A percentile compares a stretch with the other conserved stretches of the same genome.
phyloP scores from a whole-genome alignment of 129 eudicot species.

The Calendula officinalis region DNA sequence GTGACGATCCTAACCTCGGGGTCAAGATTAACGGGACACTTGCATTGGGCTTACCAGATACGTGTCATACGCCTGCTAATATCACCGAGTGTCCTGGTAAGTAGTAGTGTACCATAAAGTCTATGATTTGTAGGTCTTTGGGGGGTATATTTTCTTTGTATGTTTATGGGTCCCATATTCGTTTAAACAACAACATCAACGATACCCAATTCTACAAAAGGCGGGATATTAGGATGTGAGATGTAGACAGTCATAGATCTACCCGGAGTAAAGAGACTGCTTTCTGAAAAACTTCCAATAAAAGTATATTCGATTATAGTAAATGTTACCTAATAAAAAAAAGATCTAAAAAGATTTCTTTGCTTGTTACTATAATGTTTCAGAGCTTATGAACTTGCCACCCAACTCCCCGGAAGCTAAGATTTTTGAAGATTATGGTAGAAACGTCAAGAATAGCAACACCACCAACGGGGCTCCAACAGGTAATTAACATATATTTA shows the following conservation, averaged over 20 bases:
- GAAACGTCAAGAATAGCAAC: conserved; percentile 17
- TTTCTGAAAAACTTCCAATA: too few relatives aligned
- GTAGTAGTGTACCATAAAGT: neutral
- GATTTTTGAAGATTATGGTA: conserved; percentile 45
- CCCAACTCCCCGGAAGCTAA: conserved; percentile 54
- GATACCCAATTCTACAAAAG: too few relatives aligned
- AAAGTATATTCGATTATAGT: neutral
- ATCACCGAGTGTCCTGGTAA: conserved; percentile 57
- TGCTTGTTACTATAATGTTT: neutral
- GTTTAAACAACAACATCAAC: neutral
- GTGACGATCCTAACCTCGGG: conserved; percentile 58
- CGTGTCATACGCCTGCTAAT: conserved; percentile 45
- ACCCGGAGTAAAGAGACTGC: too few relatives aligned
- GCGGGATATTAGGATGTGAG: too few relatives aligned
- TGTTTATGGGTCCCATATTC: too few relatives aligned
- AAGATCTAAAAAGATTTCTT: neutral
- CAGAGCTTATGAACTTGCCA: conserved; percentile 57
- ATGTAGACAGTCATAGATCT: too few relatives aligned
- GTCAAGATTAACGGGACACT: conserved; percentile 59
- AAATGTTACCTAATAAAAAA: too few relatives aligned
- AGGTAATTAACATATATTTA: conserved; percentile 3
- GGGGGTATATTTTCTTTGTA: too few relatives aligned
- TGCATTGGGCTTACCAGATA: conserved; percentile 54
- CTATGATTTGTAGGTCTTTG: neutral
- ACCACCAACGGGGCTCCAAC: conserved; percentile 16